Conservation (phyloP, 768 basidiomycete species). For the Gymnopilus dilepis region DNA sequence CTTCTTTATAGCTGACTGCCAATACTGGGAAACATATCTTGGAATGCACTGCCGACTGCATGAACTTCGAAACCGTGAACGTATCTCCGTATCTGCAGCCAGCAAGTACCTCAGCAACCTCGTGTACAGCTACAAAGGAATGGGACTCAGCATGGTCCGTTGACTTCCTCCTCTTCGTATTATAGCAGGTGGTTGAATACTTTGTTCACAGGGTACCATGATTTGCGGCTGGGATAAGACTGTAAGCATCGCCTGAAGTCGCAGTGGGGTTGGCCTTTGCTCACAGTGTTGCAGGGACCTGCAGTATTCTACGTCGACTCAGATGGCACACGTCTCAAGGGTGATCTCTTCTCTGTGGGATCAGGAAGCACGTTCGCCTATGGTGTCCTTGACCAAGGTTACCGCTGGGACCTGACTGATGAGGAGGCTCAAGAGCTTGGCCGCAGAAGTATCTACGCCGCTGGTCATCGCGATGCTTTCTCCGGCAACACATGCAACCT, state of each 20-base stretch:
- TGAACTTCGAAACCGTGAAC: constrained; percentile 94
- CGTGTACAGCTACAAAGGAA: constrained; percentile 97
- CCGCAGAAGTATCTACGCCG: constrained; percentile 92
- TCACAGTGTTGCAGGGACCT: constrained; percentile 65
- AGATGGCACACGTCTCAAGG: constrained; percentile 94
- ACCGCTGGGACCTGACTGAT: constrained; percentile 89
- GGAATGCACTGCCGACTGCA: constrained; percentile 97
- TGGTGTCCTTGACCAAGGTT: constrained; percentile 96
- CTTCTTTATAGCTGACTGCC: constrained; percentile 74
- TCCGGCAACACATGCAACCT: constrained; percentile 96
- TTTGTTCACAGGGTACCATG: constrained; percentile 85
- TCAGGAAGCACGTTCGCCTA: constrained; percentile 99
- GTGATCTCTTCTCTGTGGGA: constrained; percentile 98
- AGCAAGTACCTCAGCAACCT: constrained; percentile 97
- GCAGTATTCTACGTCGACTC: constrained; percentile 98
- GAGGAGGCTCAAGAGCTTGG: constrained; percentile 96
- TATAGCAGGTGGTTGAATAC: not conserved
- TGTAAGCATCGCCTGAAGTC: constrained; percentile 45
- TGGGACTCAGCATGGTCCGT: constrained; percentile 98
- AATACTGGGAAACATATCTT: constrained; percentile 99
- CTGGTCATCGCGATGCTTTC: constrained; percentile 95
- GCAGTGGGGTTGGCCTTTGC: constrained; percentile 6
- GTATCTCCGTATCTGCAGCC: constrained; percentile 98
- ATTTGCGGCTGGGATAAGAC: constrained; percentile 99
- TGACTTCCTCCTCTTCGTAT: not conserved